Evolutionary conservation across 2,329 filamentous ascomycete genomes (phyloP).

Genomic region (Fusarium decemcellulare): DNA sequence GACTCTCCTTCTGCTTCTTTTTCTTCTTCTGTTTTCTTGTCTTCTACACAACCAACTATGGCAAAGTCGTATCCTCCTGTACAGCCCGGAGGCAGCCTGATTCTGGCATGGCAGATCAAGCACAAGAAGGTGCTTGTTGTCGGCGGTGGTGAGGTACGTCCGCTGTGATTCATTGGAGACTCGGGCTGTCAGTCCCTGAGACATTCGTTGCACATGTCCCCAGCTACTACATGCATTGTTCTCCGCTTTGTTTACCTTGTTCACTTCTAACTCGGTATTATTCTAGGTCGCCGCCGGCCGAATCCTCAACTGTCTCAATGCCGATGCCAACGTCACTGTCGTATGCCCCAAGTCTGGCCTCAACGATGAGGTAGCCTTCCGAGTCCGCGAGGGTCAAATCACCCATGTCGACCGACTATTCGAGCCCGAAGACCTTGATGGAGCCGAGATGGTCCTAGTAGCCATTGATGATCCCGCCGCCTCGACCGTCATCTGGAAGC

Average conservation of each 20-base stretch:
- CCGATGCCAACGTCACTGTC: constrained; percentile 91
- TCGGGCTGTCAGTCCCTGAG: constrained; percentile 7
- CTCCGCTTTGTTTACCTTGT: not conserved
- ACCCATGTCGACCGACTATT: constrained; percentile 87
- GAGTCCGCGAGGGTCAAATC: constrained; percentile 82
- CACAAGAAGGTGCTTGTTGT: constrained; percentile 92
- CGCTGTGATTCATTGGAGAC: constrained; percentile 47
- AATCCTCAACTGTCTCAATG: constrained; percentile 94
- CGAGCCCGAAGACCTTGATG: constrained; percentile 87
- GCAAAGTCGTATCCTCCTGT: constrained; percentile 78
- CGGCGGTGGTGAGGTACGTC: constrained; percentile 93
- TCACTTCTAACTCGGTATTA: constrained; percentile 4
- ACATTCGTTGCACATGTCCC: constrained; percentile 2
- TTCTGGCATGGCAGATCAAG: constrained; percentile 95
- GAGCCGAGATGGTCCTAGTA: constrained; percentile 88
- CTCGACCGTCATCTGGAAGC: constrained; percentile 92
- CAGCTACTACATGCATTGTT: not conserved
- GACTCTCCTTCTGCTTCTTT: constrained; percentile 25
- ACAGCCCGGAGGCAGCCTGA: constrained; percentile 91
- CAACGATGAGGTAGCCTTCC: constrained; percentile 89
- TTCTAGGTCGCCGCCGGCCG: constrained; percentile 92
- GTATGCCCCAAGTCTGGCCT: constrained; percentile 85
- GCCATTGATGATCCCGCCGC: constrained; percentile 94
- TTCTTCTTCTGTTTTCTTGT: constrained; percentile 19
- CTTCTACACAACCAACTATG: constrained; percentile 43